Evolutionary conservation across 129 eudicot species (phyloP).

Genomic region (Centaurea solstitialis): DNA sequence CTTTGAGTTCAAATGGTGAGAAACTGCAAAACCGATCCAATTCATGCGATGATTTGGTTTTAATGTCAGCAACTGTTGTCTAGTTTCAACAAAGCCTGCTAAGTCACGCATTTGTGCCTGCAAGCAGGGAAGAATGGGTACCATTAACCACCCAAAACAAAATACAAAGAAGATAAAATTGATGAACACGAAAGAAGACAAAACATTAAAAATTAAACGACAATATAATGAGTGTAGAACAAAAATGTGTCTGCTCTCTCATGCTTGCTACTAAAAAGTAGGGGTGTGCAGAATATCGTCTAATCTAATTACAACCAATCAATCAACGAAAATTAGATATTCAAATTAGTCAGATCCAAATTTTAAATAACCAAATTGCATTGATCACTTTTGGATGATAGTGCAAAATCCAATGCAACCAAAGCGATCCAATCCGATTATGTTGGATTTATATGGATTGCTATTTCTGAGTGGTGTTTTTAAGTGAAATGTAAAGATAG

Average conservation of each 20-base stretch:
- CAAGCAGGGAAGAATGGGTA: conserved; percentile 12
- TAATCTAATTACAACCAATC: neutral
- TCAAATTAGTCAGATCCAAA: too few relatives aligned
- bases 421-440: neutral
- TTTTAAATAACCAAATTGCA: neutral
- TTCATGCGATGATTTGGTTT: conserved; percentile 99
- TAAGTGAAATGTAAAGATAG: neutral
- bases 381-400: neutral
- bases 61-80: conserved; percentile 85
- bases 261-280: neutral
- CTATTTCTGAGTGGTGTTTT: neutral
- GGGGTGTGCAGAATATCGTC: neutral
- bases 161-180: neutral
- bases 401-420: neutral
- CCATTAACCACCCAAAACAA: conserved; percentile 18
- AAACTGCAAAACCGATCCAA: conserved; percentile 97
- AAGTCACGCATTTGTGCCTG: conserved; percentile 99
- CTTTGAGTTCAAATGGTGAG: conserved; percentile 91
- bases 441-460: neutral
- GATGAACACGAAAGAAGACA: neutral
- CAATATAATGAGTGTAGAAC: neutral
- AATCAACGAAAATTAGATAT: neutral
- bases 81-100: conserved; percentile 95
- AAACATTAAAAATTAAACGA: neutral
- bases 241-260: neutral